Conservation (phyloP, 257 asterid species). For the Solanum tarijense region DNA sequence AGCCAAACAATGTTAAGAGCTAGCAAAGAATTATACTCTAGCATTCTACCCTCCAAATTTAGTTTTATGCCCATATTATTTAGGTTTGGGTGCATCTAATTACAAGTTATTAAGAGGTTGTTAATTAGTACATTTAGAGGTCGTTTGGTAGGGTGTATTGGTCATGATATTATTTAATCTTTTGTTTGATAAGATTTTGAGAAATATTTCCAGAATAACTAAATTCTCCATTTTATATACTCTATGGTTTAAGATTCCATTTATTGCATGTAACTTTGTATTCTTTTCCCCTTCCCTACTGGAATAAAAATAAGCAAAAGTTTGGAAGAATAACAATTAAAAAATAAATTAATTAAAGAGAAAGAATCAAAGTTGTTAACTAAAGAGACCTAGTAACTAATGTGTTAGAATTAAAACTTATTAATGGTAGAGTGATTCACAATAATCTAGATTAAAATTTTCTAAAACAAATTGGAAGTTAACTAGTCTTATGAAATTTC, state of each 20-base stretch:
- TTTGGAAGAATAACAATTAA: neutral
- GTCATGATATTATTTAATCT: no score
- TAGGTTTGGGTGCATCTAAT: neutral
- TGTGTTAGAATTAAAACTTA: neutral
- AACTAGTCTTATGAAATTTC: no score
- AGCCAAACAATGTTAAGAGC: neutral
- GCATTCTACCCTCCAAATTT: neutral
- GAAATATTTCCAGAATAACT: no score
- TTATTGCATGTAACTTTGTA: neutral
- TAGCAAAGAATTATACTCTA: no score
- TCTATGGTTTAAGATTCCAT: no score
- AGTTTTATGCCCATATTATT: neutral
- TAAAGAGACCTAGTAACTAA: neutral
- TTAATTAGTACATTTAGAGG: neutral
- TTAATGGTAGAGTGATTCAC: neutral
- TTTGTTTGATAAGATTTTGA: no score
- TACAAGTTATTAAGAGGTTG: neutral
- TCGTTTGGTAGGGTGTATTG: no score
- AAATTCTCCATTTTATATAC: no score
- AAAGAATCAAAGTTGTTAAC: neutral
- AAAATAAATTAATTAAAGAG: neutral
- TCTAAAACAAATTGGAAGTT: neutral
- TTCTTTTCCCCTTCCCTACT: neutral
- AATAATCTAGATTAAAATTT: neutral
- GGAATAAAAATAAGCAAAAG: neutral